Conservation (phyloP, 306 rosid genomes). For the Cajanus cajan region DNA sequence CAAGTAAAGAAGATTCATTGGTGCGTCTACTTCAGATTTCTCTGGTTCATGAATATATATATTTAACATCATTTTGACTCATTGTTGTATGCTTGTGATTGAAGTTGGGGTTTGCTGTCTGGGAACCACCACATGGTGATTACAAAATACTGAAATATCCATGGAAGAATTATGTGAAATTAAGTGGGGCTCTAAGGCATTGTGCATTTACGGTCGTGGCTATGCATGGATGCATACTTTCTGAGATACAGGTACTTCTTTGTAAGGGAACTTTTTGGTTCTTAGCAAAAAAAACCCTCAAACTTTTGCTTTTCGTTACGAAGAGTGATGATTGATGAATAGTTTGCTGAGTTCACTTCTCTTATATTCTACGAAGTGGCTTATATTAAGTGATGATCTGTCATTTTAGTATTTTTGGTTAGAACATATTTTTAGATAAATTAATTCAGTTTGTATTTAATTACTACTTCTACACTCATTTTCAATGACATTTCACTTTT, state of each 20-base stretch:
- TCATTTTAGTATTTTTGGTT: too few species aligned
- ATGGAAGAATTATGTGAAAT: conserved; percentile 86
- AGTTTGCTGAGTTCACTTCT: not conserved
- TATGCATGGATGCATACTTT: conserved; percentile 90
- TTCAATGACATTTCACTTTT: too few species aligned
- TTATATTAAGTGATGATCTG: too few species aligned
- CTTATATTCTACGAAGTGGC: not conserved
- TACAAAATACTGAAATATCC: conserved; percentile 76
- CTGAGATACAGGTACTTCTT: conserved; percentile 85
- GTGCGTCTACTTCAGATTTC: conserved; percentile 39
- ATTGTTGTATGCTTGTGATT: conserved; percentile 25
- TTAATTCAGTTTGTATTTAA: too few species aligned
- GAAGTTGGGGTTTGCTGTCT: conserved; percentile 91
- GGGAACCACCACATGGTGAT: conserved; percentile 98
- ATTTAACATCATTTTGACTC: conserved; percentile 5
- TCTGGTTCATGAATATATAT: not conserved
- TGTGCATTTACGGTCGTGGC: conserved; percentile 93
- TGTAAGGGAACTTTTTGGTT: not conserved
- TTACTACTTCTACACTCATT: too few species aligned
- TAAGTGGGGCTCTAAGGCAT: conserved; percentile 88
- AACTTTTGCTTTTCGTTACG: not conserved
- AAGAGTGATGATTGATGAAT: not conserved
- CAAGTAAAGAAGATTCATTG: conserved; percentile 86
- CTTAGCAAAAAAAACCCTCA: not conserved
- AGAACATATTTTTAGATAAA: too few species aligned